Percentiles rank a stretch among this genome's conserved stretches.
These are phyloP conservation scores for Dictyostelium intermedium DNA, from an alignment of 78 protist species.

Conservation along the genomic window DNA sequence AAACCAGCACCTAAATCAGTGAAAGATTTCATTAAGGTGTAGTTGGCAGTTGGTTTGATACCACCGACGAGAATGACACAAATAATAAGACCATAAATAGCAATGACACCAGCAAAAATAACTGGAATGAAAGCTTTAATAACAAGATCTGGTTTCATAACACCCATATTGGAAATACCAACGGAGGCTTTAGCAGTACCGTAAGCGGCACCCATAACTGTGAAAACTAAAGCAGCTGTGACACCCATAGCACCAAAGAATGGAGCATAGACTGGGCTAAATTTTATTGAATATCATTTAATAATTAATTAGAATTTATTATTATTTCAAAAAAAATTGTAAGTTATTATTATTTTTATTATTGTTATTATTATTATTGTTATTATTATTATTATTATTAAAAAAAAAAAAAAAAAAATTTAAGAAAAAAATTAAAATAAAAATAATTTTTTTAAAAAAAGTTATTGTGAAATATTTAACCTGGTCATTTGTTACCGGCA, in stretches of 20 bases:
- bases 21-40: conserved; percentile 83
- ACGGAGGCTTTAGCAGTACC: conserved; percentile 99
- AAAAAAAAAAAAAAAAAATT: neutral
- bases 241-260: conserved; percentile 87
- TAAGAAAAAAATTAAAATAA: conserved; percentile 28
- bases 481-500: neutral
- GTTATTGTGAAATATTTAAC: neutral
- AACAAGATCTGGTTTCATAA: conserved; percentile 95
- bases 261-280: conserved; percentile 78
- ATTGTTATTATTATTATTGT: neutral
- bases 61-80: conserved; percentile 92
- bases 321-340: no score
- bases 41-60: conserved; percentile 14
- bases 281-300: neutral
- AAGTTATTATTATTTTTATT: neutral
- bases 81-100: conserved; percentile 99
- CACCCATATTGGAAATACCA: conserved; percentile 98
- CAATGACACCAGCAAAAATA: conserved; percentile 99
- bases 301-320: no score
- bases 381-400: neutral
- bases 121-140: conserved; percentile 95
- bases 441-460: conserved; percentile 1
- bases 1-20: conserved; percentile 97
- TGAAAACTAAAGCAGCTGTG: conserved; percentile 76
- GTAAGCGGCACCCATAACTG: conserved; percentile 99